phyloP scores from a whole-genome alignment of 2,329 filamentous ascomycete species.

The Aspergillus niger region DNA sequence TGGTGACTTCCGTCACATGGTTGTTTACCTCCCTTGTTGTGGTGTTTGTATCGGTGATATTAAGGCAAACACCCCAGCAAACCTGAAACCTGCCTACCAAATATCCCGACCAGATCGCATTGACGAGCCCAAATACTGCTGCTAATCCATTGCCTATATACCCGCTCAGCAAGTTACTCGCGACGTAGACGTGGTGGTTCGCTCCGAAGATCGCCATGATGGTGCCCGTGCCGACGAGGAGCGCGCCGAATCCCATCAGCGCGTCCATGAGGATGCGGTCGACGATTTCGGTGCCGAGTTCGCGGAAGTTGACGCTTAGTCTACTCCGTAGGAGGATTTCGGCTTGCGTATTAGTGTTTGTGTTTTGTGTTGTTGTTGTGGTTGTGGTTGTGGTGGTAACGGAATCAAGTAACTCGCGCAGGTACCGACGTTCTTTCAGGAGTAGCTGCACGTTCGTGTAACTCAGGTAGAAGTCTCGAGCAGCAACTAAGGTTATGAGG shows the following conservation, averaged over 20 bases:
- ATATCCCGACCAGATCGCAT: conserved; percentile 52
- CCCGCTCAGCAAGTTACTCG: conserved; percentile 58
- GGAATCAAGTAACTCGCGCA: conserved; percentile 16
- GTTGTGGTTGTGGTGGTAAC: conserved; percentile 9
- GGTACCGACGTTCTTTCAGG: conserved; percentile 44
- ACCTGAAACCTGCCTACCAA: conserved; percentile 43
- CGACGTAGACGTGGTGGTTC: conserved; percentile 44
- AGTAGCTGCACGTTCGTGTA: conserved; percentile 52
- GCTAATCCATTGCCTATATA: conserved; percentile 58
- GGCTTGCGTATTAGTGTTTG: conserved; percentile 9
- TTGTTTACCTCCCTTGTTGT: not conserved
- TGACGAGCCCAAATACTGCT: conserved; percentile 53
- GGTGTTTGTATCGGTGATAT: conserved; percentile 32
- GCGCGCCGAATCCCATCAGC: conserved; percentile 52
- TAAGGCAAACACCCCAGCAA: conserved; percentile 12
- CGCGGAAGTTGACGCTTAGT: conserved; percentile 50
- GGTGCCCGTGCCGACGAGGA: conserved; percentile 56
- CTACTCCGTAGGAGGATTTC: conserved; percentile 39
- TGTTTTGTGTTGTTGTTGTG: no score
- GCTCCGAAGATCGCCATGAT: conserved; percentile 57
- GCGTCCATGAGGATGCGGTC: conserved; percentile 56
- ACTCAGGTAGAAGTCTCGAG: conserved; percentile 48
- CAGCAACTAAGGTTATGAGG: conserved; percentile 49
- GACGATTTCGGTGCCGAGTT: conserved; percentile 54
- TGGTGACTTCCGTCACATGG: no score